Evolutionary conservation across 139 green algal genomes (phyloP).

Genomic region (Coelastrella sp.): DNA sequence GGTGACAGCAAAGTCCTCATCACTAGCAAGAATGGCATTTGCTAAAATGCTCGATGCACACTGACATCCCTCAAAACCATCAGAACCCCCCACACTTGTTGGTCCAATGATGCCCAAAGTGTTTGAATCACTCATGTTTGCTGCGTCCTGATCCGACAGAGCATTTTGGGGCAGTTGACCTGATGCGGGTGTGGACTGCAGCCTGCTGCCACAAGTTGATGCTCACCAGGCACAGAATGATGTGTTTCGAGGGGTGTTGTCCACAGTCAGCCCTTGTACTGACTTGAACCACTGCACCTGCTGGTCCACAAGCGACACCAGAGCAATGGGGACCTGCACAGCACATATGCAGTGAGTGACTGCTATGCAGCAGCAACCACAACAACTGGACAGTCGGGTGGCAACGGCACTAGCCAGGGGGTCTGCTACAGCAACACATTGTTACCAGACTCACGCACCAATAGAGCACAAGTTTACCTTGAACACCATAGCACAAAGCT

Average conservation of each 20-base stretch:
- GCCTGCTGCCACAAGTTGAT: not conserved
- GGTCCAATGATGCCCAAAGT: too few relatives aligned
- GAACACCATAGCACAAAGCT: constrained; percentile 67
- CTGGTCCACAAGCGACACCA: constrained; percentile 86
- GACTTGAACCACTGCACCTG: constrained; percentile 92
- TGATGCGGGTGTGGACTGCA: not conserved
- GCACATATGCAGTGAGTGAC: constrained; percentile 27
- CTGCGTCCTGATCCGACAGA: too few relatives aligned
- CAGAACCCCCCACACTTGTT: too few relatives aligned
- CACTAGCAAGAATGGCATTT: too few relatives aligned
- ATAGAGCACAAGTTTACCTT: constrained; percentile 45
- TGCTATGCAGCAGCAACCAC: not conserved
- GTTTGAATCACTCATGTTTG: too few relatives aligned
- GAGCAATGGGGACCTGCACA: constrained; percentile 75
- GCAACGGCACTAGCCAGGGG: not conserved
- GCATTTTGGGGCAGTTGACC: too few relatives aligned
- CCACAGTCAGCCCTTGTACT: constrained; percentile 65
- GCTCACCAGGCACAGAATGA: constrained; percentile 89
- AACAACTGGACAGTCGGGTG: not conserved
- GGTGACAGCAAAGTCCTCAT: too few relatives aligned
- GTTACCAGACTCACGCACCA: not conserved
- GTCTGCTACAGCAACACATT: not conserved
- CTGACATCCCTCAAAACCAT: too few relatives aligned
- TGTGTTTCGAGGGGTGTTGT: constrained; percentile 69
- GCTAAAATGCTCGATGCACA: too few relatives aligned